A percentile compares a stretch with the other conserved stretches of the same genome.
These are phyloP conservation scores for Coffea eugenioides DNA, from an alignment of 257 asterid species.

Conservation along the genomic window DNA sequence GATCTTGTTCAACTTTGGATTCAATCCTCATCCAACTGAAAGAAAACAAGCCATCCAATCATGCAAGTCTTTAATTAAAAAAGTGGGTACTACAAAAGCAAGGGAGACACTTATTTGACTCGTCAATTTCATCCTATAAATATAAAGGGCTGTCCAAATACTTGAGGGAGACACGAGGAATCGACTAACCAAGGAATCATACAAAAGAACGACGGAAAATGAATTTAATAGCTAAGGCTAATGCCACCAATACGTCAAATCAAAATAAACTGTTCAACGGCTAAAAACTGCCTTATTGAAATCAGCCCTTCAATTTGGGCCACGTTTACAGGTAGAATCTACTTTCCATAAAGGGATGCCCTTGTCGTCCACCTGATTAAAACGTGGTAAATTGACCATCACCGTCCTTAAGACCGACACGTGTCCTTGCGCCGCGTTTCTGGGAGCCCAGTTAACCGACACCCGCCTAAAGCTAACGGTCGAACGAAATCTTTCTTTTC, in stretches of 20 bases:
- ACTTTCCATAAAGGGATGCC: constrained; percentile 5
- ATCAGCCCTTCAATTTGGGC: constrained; percentile 22
- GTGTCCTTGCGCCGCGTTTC: constrained; percentile 19
- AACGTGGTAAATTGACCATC: constrained; percentile 38
- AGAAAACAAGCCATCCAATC: not conserved
- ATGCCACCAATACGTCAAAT: not conserved
- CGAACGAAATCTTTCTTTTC: not conserved
- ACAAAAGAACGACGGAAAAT: not conserved
- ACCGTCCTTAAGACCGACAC: constrained; percentile 20
- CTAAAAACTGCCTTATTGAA: constrained; percentile 22
- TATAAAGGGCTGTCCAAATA: not conserved
- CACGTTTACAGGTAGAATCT: constrained; percentile 33
- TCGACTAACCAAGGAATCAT: not conserved
- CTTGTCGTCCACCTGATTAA: not conserved
- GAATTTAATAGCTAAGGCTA: not conserved
- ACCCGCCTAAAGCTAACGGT: not conserved
- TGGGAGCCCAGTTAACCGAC: constrained; percentile 9
- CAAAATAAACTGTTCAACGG: constrained; percentile 32
- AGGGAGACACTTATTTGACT: not conserved
- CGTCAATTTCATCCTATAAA: not conserved
- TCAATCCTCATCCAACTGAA: not conserved
- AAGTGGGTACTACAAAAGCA: not conserved
- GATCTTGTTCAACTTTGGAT: not conserved
- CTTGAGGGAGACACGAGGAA: constrained; percentile 5
- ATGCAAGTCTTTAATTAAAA: not conserved